Evolutionary conservation across 371 early-diverging fungal species (phyloP).

Genomic region (Catenaria anguillulae): DNA sequence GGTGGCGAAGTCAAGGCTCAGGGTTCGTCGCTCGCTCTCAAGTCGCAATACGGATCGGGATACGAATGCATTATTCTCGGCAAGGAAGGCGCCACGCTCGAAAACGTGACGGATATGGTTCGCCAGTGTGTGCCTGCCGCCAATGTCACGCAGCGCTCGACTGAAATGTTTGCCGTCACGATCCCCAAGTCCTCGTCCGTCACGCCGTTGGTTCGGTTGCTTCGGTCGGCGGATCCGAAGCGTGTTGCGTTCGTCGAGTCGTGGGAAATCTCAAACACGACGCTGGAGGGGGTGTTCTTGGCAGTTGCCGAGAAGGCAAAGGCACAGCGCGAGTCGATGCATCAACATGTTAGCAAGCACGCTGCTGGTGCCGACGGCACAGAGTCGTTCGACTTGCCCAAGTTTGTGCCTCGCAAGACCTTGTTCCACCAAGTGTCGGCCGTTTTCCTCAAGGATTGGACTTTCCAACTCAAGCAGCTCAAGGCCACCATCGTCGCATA

Average conservation of each 20-base stretch:
- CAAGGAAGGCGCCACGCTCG: neutral
- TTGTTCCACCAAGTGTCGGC: neutral
- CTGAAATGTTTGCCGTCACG: neutral
- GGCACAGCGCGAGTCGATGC: no score
- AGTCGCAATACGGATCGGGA: constrained; percentile 26
- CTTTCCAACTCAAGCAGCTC: neutral
- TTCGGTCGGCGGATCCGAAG: neutral
- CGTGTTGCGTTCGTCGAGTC: neutral
- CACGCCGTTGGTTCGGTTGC: neutral
- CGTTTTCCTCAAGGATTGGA: neutral
- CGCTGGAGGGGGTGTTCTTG: constrained; percentile 1
- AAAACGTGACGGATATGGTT: neutral
- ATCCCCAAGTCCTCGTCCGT: neutral
- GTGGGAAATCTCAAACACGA: neutral
- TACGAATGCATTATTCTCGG: constrained; percentile 10
- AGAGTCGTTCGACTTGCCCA: neutral
- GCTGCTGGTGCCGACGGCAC: neutral
- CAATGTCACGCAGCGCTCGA: neutral
- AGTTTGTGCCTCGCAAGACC: neutral
- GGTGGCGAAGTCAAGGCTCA: constrained; percentile 11
- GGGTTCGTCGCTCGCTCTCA: constrained; percentile 25
- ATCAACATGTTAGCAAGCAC: no score
- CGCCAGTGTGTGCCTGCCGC: neutral
- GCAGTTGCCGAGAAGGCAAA: neutral
- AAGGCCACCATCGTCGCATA: neutral